Percentiles rank a stretch among this genome's conserved stretches.
phyloP scores from a whole-genome alignment of 2,329 filamentous ascomycete species.

The Sporothrix protearum region DNA sequence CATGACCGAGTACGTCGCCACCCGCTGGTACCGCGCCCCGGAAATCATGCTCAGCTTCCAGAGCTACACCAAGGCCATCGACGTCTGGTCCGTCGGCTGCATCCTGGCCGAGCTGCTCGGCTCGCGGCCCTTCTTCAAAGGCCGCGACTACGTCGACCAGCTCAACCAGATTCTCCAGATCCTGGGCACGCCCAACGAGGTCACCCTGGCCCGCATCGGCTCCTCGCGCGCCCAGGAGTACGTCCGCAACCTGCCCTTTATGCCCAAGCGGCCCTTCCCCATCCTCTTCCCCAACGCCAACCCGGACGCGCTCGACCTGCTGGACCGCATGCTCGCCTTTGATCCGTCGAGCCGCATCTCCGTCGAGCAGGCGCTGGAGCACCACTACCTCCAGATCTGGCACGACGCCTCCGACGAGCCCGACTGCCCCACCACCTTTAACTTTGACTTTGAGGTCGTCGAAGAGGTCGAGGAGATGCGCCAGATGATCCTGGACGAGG shows the following conservation, averaged over 20 bases:
- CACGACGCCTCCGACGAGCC: constrained; percentile 97
- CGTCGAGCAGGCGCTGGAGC: constrained; percentile 92
- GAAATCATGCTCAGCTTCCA: constrained; percentile 99
- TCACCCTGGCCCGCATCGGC: constrained; percentile 88
- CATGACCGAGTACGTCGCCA: constrained; percentile 99
- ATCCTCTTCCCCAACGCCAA: constrained; percentile 90
- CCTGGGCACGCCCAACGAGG: constrained; percentile 92
- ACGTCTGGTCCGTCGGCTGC: constrained; percentile 98
- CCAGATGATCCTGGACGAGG: constrained; percentile 95
- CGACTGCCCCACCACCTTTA: constrained; percentile 86
- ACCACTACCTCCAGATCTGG: constrained; percentile 96
- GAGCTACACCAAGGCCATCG: constrained; percentile 99
- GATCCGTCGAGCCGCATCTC: constrained; percentile 90
- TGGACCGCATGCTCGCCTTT: constrained; percentile 96
- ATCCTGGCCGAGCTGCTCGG: constrained; percentile 95
- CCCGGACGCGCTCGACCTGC: constrained; percentile 88
- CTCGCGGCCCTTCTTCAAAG: constrained; percentile 97
- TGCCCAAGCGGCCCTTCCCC: constrained; percentile 89
- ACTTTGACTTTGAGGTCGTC: constrained; percentile 97
- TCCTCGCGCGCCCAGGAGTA: constrained; percentile 96
- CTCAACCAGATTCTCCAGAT: constrained; percentile 99
- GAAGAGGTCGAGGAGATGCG: constrained; percentile 95
- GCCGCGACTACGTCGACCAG: constrained; percentile 97
- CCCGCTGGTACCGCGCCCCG: constrained; percentile 89
- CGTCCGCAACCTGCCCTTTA: constrained; percentile 90